phyloP scores from a whole-genome alignment of 2,329 filamentous ascomycete genomes.

The Trichophyton mentagrophytes region DNA sequence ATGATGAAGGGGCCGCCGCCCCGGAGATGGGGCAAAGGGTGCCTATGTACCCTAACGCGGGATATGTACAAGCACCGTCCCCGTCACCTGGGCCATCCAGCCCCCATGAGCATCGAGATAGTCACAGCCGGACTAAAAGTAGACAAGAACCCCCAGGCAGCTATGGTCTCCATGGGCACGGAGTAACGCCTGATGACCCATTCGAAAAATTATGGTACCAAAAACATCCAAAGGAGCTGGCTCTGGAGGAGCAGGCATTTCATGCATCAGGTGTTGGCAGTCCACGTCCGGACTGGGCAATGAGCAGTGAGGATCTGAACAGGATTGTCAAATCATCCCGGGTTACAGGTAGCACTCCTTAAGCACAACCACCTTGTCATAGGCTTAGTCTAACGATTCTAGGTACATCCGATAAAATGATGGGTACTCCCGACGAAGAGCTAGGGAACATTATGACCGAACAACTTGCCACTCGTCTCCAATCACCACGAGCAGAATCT shows the following conservation, averaged over 20 bases:
- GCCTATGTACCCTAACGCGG: slow-evolving; percentile 83
- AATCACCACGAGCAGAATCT: slow-evolving; percentile 43
- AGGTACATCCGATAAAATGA: slow-evolving; percentile 52
- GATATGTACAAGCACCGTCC: slow-evolving; percentile 90
- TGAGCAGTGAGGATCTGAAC: slow-evolving; percentile 83
- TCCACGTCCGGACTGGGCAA: slow-evolving; percentile 59
- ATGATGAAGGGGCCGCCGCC: slow-evolving; percentile 72
- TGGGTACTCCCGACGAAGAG: slow-evolving; percentile 76
- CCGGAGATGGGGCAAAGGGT: slow-evolving; percentile 86
- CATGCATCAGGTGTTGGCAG: slow-evolving; percentile 48
- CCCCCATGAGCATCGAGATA: slow-evolving; percentile 33
- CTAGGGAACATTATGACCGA: slow-evolving; percentile 79
- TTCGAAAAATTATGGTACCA: slow-evolving; percentile 87
- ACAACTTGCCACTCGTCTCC: slow-evolving; percentile 64
- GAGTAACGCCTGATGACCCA: slow-evolving; percentile 59
- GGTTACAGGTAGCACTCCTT: slow-evolving; percentile 25
- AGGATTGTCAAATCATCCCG: slow-evolving; percentile 68
- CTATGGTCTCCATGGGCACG: slow-evolving; percentile 86
- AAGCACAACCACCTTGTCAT: background rate
- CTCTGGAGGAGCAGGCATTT: slow-evolving; percentile 58
- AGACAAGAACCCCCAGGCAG: slow-evolving; percentile 70
- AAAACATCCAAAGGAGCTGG: slow-evolving; percentile 71
- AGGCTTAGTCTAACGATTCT: slow-evolving; percentile 15
- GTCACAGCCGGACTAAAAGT: slow-evolving; percentile 60
- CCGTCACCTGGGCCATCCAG: slow-evolving; percentile 45